Evolutionary conservation across 1,139 yeast species (phyloP).

Genomic region (Meyerozyma smithsonii): DNA sequence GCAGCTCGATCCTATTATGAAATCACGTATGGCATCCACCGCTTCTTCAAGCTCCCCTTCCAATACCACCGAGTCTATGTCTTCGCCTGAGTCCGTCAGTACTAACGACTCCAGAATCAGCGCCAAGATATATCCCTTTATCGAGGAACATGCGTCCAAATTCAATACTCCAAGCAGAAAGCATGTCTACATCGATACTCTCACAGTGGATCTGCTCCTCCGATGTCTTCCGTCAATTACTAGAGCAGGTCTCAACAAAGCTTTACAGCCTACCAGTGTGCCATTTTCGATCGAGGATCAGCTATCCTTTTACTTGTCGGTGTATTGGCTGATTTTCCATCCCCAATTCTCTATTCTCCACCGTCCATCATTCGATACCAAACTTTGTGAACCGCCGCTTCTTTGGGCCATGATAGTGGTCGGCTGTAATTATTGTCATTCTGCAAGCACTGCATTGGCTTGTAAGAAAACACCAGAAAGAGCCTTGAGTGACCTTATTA

Average conservation of each 20-base stretch:
- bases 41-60: constrained; percentile 34
- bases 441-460: no score
- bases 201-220: constrained; percentile 16
- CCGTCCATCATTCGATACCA: constrained; percentile 12
- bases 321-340: constrained; percentile 13
- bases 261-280: constrained; percentile 17
- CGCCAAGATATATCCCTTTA: neutral
- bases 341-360: constrained; percentile 12
- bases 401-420: constrained; percentile 12
- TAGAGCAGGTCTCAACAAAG: constrained; percentile 16
- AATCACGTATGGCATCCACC: constrained; percentile 14
- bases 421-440: constrained; percentile 12
- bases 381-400: constrained; percentile 10
- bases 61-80: constrained; percentile 29
- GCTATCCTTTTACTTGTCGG: constrained; percentile 10
- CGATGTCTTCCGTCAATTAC: constrained; percentile 16
- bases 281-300: constrained; percentile 5
- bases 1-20: neutral
- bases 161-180: constrained; percentile 22
- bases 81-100: constrained; percentile 17
- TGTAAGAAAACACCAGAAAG: neutral
- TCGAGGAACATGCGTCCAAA: constrained; percentile 15
- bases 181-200: constrained; percentile 26
- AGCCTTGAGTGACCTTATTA: constrained; percentile 6
- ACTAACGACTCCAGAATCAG: constrained; percentile 1